These are phyloP conservation scores for Escovopsis sp. DNA, from an alignment of 2,329 filamentous ascomycete species.

Conservation along the genomic window DNA sequence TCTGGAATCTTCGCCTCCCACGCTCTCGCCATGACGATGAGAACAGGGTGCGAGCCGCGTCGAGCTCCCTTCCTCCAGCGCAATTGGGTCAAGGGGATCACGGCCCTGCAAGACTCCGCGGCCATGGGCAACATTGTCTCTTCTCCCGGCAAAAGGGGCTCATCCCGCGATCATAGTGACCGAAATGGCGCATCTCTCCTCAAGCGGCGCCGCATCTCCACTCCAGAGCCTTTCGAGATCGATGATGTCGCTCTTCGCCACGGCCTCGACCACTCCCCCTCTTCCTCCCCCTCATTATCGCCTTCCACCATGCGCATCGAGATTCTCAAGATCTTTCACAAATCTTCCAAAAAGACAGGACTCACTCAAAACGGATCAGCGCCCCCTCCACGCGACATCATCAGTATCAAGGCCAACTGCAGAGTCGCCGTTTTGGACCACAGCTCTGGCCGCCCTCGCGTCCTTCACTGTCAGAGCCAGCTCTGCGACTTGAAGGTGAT, in stretches of 20 bases:
- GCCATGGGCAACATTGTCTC: slow-evolving; percentile 30
- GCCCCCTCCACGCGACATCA: slow-evolving; percentile 13
- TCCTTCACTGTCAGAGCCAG: slow-evolving; percentile 39
- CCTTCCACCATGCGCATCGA: slow-evolving; percentile 34
- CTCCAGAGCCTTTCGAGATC: slow-evolving; percentile 18
- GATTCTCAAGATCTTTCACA: slow-evolving; percentile 36
- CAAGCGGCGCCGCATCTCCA: slow-evolving; percentile 35
- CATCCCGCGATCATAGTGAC: slow-evolving; percentile 13
- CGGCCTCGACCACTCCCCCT: no score
- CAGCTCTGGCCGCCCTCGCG: slow-evolving; percentile 20
- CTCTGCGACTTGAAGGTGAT: slow-evolving; percentile 36
- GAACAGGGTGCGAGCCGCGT: slow-evolving; percentile 30
- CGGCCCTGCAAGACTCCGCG: slow-evolving; percentile 22
- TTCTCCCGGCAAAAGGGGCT: slow-evolving; percentile 20
- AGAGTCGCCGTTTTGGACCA: slow-evolving; percentile 22
- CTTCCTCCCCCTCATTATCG: no score
- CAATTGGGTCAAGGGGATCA: slow-evolving; percentile 35
- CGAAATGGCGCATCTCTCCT: slow-evolving; percentile 23
- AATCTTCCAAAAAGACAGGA: slow-evolving; percentile 25
- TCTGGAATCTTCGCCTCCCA: neutral
- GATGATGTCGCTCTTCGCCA: slow-evolving; percentile 18
- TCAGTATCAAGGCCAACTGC: slow-evolving; percentile 20
- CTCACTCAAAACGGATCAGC: slow-evolving; percentile 12
- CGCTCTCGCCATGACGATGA: slow-evolving; percentile 30
- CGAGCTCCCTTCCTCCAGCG: slow-evolving; percentile 38